Evolutionary conservation across 768 basidiomycete species (phyloP).

Genomic region (Leccinum rimulosum): DNA sequence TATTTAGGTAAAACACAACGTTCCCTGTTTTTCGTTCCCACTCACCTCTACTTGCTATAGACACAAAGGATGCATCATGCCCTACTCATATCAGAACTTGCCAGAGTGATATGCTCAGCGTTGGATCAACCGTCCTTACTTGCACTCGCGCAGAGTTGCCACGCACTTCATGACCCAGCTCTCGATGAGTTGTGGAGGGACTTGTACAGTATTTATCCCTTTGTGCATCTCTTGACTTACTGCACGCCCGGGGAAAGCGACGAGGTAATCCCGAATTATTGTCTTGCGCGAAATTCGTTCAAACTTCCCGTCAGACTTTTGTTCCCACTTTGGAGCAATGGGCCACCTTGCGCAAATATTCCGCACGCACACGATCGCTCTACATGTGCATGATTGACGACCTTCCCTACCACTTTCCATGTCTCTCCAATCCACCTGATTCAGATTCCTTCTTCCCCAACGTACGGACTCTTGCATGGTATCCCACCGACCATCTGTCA

Average conservation of each 20-base stretch:
- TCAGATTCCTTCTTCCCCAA: conserved; percentile 21
- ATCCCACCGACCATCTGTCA: conserved; percentile 16
- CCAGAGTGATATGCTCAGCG: conserved; percentile 16
- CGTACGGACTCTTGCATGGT: conserved; percentile 23
- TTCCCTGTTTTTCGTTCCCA: too few relatives aligned
- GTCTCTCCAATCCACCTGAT: conserved; percentile 15
- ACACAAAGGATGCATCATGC: conserved; percentile 20
- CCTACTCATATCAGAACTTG: conserved; percentile 23
- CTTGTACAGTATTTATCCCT: conserved; percentile 21
- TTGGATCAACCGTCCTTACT: conserved; percentile 18
- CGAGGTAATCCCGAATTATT: conserved; percentile 9
- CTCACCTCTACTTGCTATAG: background rate
- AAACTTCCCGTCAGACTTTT: background rate
- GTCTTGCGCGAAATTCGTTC: background rate
- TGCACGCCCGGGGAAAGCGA: background rate
- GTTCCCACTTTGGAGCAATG: conserved; percentile 10
- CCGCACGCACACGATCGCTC: conserved; percentile 17
- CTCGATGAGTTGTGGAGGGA: conserved; percentile 26
- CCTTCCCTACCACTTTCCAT: conserved; percentile 7
- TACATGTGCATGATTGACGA: conserved; percentile 22
- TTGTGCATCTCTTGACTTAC: conserved; percentile 16
- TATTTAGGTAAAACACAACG: too few relatives aligned
- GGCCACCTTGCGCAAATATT: conserved; percentile 22
- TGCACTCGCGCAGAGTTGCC: conserved; percentile 24
- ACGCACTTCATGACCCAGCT: conserved; percentile 20